Evolutionary conservation across 306 rosid genomes (phyloP).

Genomic region (Quercus aquifolioides): DNA sequence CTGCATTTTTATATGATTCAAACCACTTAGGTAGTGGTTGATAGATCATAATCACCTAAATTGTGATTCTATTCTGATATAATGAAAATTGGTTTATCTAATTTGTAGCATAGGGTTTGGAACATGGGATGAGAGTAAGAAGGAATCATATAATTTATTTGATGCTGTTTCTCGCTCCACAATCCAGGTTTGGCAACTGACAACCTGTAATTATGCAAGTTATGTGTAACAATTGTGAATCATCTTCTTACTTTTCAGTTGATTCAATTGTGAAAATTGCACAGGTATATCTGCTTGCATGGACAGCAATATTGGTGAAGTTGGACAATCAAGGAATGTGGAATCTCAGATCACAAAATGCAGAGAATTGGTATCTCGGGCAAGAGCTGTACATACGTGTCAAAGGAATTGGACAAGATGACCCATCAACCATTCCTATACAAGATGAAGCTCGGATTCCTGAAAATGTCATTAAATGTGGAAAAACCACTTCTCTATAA

Average conservation of each 20-base stretch:
- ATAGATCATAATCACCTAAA: too few relatives aligned
- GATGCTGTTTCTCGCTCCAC: slow-evolving; percentile 9
- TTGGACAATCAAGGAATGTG: neutral
- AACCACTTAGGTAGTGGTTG: too few relatives aligned
- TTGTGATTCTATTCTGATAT: neutral
- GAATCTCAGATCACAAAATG: slow-evolving; percentile 1
- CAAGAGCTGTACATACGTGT: slow-evolving; percentile 1
- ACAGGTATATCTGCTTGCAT: neutral
- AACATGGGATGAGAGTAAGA: slow-evolving; percentile 1
- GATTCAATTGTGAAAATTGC: neutral
- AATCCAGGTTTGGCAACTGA: neutral
- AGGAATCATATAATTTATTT: neutral
- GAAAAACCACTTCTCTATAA: neutral
- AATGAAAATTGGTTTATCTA: neutral
- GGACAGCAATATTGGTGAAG: neutral
- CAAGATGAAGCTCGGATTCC: neutral
- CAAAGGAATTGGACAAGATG: neutral
- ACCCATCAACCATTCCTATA: neutral
- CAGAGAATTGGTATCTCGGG: neutral
- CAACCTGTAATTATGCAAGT: neutral
- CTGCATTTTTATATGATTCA: too few relatives aligned
- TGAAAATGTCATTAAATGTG: neutral
- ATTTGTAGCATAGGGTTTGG: slow-evolving; percentile 8
- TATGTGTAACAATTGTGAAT: neutral
- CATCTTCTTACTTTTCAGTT: neutral